Evolutionary conservation across 176 grass and related monocot species (phyloP).

Genomic region (Carex parvula): DNA sequence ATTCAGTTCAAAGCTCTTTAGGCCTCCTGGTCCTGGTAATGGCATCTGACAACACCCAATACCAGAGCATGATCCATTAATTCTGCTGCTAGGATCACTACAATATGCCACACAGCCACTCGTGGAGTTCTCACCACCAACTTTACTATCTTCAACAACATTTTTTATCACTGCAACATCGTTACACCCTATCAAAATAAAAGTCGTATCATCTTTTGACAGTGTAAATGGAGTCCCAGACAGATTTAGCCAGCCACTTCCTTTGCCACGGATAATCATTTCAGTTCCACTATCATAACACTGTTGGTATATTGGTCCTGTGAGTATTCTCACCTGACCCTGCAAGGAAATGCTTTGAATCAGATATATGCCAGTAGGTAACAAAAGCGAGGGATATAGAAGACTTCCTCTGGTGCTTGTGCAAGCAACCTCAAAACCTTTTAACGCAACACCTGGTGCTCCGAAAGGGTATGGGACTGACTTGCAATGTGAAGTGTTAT

Average conservation of each 20-base stretch:
- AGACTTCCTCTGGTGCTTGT: neutral
- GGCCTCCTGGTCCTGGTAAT: no score
- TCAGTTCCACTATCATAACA: neutral
- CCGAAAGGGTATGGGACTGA: neutral
- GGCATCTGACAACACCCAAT: constrained; percentile 30
- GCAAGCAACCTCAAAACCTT: constrained; percentile 8
- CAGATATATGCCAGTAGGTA: neutral
- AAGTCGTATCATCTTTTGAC: constrained; percentile 28
- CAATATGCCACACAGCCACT: constrained; percentile 38
- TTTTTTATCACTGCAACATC: neutral
- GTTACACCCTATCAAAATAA: constrained; percentile 33
- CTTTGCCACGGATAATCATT: neutral
- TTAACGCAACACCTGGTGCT: neutral
- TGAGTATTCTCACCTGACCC: constrained; percentile 6
- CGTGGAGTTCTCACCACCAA: neutral
- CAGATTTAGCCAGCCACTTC: constrained; percentile 18
- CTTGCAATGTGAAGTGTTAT: neutral
- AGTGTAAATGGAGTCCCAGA: constrained; percentile 32
- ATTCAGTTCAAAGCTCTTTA: no score
- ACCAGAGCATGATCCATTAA: constrained; percentile 29
- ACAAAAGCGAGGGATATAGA: neutral
- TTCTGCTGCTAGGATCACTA: neutral
- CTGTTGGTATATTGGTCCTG: neutral
- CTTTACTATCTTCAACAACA: neutral
- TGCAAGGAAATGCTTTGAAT: neutral